phyloP scores from a whole-genome alignment of 768 basidiomycete species.

The Amanita molliuscula region DNA sequence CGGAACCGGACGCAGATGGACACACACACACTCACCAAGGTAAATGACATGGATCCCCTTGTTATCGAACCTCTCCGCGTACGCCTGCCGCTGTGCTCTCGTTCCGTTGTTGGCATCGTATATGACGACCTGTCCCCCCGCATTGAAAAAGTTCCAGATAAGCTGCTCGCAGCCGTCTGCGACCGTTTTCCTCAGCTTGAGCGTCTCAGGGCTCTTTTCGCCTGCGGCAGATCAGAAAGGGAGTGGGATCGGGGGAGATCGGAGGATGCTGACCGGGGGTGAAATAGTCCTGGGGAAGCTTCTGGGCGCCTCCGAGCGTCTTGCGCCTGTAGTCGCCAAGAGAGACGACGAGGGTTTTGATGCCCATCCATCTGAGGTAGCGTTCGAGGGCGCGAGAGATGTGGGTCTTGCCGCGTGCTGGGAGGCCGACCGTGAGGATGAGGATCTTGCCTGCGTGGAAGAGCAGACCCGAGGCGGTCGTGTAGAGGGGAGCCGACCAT shows the following conservation, averaged over 20 bases:
- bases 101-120: conserved; percentile 98
- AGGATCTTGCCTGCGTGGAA: conserved; percentile 95
- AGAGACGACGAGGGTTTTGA: conserved; percentile 91
- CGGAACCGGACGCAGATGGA: background rate
- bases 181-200: conserved; percentile 63
- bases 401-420: conserved; percentile 94
- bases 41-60: conserved; percentile 88
- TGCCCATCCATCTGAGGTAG: conserved; percentile 97
- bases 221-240: conserved; percentile 26
- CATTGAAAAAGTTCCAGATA: conserved; percentile 81
- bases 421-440: conserved; percentile 85
- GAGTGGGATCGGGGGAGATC: background rate
- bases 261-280: conserved; percentile 43
- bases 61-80: conserved; percentile 81
- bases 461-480: conserved; percentile 78
- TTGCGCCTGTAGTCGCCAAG: conserved; percentile 92
- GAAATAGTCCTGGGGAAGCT: conserved; percentile 90
- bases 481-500: conserved; percentile 97
- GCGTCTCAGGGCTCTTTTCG: conserved; percentile 72
- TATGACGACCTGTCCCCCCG: conserved; percentile 91
- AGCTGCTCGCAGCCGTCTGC: conserved; percentile 79
- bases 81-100: conserved; percentile 46
- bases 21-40: conserved; percentile 39
- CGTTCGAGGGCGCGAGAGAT: conserved; percentile 91
- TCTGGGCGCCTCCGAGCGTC: conserved; percentile 78